Base-by-base conservation (phyloP, 1,139 yeast species). In the Diutina neorugosa region DNA sequence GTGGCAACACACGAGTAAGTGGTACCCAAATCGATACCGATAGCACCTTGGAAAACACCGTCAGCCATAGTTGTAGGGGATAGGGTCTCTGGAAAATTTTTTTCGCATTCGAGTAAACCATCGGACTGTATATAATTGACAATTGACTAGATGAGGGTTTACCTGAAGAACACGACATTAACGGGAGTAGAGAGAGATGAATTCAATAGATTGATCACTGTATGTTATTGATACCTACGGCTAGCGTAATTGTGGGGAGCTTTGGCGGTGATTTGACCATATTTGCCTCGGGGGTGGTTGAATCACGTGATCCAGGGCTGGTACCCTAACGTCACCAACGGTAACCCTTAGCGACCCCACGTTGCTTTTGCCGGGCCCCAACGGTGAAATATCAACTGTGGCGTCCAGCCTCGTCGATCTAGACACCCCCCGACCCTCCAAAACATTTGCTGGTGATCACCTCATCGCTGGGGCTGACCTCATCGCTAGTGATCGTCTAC, bases 11-110 rank as follows among this genome's bases (percentile, higher is more conserved):
- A 90, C 61, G 97, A 90, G 87, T 91, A 88, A 65, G 96, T 88
- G 69, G 97, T 90, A 84, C 98, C 98, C 80, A 89, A 86, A 86
- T 89, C 96, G 89, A 91, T 91, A 82, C 98, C 98, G 80, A 91
- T 90, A 80, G 98, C 98, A 84, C 96, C 96, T 84, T 91, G 95
- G 87, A 87, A 91, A 81, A 91, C 95, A 86, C 96, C 96, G 84
- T 91, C 97, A 84, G 91, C 88, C 91, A 85, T 85, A 34, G 19
- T 46, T 16, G 21, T 19, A 23, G 48, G 23, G 48, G 19, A 20
- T 23, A 14, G 25, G 21, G 34, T 7, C 12, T 21, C 14, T n/a
- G 11, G 25, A 21, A 16, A 23, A 23, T 20, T 20, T 21, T 44
- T 44, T 44, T 44, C 34, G 37, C 37, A 31, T 11, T 31, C 37